Percentiles rank a stretch among this genome's conserved stretches.
Conservation (phyloP, 1,139 yeast genomes). For the Geotrichum aggregatum region DNA sequence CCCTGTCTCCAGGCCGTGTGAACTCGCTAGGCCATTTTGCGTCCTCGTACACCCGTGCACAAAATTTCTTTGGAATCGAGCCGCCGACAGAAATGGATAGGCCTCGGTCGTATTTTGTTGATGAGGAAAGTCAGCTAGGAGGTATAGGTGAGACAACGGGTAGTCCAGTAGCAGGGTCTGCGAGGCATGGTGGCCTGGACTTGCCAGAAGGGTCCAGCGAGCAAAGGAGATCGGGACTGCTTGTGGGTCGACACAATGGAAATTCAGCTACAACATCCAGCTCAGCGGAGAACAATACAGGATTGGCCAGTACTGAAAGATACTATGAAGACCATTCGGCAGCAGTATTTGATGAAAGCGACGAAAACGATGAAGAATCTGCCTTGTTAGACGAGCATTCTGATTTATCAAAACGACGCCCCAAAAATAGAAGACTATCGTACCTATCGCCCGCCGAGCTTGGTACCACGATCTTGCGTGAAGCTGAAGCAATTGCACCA, state of each 20-base stretch:
- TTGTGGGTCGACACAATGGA: slow-evolving; percentile 1
- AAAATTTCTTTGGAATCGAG: slow-evolving; percentile 58
- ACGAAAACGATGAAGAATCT: background rate
- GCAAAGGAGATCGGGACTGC: slow-evolving; percentile 13
- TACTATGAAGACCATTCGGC: slow-evolving; percentile 21
- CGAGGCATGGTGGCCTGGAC: no score
- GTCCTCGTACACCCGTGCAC: slow-evolving; percentile 73
- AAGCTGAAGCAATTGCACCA: slow-evolving; percentile 31
- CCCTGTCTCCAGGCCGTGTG: slow-evolving; percentile 24
- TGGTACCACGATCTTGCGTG: slow-evolving; percentile 29
- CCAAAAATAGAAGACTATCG: slow-evolving; percentile 27
- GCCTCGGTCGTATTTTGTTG: slow-evolving; percentile 48
- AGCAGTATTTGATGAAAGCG: slow-evolving; percentile 33
- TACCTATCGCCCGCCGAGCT: slow-evolving; percentile 24
- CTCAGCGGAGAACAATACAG: background rate
- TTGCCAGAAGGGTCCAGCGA: slow-evolving; percentile 13
- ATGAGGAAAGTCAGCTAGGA: slow-evolving; percentile 23
- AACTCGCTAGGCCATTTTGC: slow-evolving; percentile 77
- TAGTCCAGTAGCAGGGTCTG: no score
- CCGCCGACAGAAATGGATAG: slow-evolving; percentile 38
- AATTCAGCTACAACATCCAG: background rate
- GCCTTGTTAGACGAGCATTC: background rate
- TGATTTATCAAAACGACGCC: background rate
- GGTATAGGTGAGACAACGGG: background rate
- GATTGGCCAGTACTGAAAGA: slow-evolving; percentile 11